Evolutionary conservation across 2,329 filamentous ascomycete species (phyloP), one percentile per base, ranked within the genome.

Genomic region (Fusarium bactridioides): DNA sequence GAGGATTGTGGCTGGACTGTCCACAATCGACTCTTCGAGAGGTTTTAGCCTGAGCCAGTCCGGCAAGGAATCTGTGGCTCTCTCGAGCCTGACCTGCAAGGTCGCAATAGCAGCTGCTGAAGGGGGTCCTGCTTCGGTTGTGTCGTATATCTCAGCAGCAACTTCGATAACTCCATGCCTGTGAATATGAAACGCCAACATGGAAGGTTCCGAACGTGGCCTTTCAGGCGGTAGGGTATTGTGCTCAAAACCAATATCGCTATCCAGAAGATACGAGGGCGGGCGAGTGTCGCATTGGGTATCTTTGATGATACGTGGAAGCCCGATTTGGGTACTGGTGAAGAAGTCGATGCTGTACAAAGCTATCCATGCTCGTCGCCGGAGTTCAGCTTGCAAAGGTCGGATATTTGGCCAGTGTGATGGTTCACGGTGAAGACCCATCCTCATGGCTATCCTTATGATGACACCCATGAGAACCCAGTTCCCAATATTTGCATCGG

Each of bases 281-380:
- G 60, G 67, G 5, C 16, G 48, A 29, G 69, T 53, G 45, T 73
- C 67, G 38, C 66, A 74, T 33, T 71, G 72, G 11, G 63, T 62
- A 33, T 74, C 69, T 18, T 74, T 73, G 27, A 69, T 69, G 18
- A 75, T 66, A n/a, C 69, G 69, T 9, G 72, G 73, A 5, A 74
- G 45, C 29, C 72, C 63, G 8, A 71, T 51, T 37, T 75, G 71
- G 7, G 65, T 70, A 48, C 69, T 74, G 3, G 69, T 74, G 23
- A 75, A 74, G 29, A 74, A 74, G 23, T 74, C 61, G 58, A 73
- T 63, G 25, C 71, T 69, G n/a, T 75, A 71, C 4, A 74, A 31
- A 5, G 57, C 54, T 43, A 67, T 71, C 73, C 69, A 74, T 6
- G 66, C 44, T 7, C 72, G 54, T 37, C 72, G 45, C 18, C 69